Base-by-base conservation (phyloP, 2,329 filamentous ascomycete genomes). In the Macrophomina tecta region DNA sequence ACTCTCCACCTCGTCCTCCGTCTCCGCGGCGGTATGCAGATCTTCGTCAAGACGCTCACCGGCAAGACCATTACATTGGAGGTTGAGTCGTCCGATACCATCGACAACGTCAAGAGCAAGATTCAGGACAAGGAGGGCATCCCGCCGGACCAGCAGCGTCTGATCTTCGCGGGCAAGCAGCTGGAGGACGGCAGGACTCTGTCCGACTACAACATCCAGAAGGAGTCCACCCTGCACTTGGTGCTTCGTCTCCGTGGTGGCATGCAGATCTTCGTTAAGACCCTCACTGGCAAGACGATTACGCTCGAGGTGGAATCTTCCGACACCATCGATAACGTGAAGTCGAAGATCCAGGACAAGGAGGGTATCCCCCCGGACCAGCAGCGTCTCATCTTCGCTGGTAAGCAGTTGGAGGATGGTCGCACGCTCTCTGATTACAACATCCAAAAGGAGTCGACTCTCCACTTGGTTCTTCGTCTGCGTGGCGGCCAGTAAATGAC, bases 71-170 rank as follows among this genome's bases (percentile, higher is more conserved):
- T 89, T 78, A 89, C 87, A 36, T 80, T 89, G 6, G 87, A 89
- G 78, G 87, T 90, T 7, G 87, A 89, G 78, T 87, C 85, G 16
- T 91, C 89, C 0, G 93, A 97, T 74, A 97, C 93, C 48, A 97
- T 97, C 81, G 93, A 97, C 85, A 97, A 97, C 69, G 94, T 97
- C 46, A 97, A 97, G 89, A 89, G 87, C 61, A 97, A 97, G 87
- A 97, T 97, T 51, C 94, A 97, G 81, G 94, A 97, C 77, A 97
- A 97, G 88, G 94, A 97, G 82, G 94, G 94, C 32, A 97, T 97
- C 66, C 94, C 94, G 55, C 94, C 94, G 11, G 94, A 97, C 77
- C 94, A 98, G 82, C 94, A 97, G 84, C 94, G 94, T 73, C 81
- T 97, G 72, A 97, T 97, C 79, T 97, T 97, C 73, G 94, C 94